These are phyloP conservation scores for Cryptococcus wingfieldii DNA, from an alignment of 1,284 basidiomycete genomes.

Conservation along the genomic window DNA sequence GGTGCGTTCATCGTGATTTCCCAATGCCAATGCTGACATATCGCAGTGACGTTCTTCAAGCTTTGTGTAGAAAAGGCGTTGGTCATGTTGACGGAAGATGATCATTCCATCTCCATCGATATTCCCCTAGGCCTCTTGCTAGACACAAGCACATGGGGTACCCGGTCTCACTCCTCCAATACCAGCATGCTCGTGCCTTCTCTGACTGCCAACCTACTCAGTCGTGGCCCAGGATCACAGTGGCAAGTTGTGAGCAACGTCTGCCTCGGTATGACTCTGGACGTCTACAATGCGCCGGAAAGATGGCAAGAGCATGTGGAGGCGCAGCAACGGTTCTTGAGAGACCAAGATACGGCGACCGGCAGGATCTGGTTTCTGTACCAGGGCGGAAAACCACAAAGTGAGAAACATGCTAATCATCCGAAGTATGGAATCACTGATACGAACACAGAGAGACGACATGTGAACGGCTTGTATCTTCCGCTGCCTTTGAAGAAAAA, in stretches of 20 bases:
- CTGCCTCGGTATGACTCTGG: conserved; percentile 58
- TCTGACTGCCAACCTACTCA: conserved; percentile 21
- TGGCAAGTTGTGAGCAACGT: conserved; percentile 69
- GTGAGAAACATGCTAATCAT: conserved; percentile 3
- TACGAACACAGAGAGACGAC: background rate
- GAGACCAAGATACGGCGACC: conserved; percentile 66
- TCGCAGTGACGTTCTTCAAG: conserved; percentile 67
- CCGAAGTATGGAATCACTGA: background rate
- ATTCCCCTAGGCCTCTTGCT: conserved; percentile 61
- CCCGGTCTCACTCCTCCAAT: conserved; percentile 52
- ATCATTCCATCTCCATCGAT: conserved; percentile 57
- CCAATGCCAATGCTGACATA: background rate
- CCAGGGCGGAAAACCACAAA: conserved; percentile 17
- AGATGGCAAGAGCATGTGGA: conserved; percentile 57
- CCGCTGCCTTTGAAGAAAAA: conserved; percentile 22
- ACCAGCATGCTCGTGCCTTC: conserved; percentile 25
- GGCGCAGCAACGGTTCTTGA: conserved; percentile 63
- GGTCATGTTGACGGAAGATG: conserved; percentile 55
- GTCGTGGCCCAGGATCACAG: conserved; percentile 20
- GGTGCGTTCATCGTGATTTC: conserved; percentile 51
- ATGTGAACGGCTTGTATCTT: conserved; percentile 32
- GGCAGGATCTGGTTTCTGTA: conserved; percentile 63
- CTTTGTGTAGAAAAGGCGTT: conserved; percentile 57
- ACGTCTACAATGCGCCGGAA: conserved; percentile 63
- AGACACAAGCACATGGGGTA: conserved; percentile 69